Conservation (phyloP, 2,329 filamentous ascomycete species). For the Nannizziopsis arthrosporioides region DNA sequence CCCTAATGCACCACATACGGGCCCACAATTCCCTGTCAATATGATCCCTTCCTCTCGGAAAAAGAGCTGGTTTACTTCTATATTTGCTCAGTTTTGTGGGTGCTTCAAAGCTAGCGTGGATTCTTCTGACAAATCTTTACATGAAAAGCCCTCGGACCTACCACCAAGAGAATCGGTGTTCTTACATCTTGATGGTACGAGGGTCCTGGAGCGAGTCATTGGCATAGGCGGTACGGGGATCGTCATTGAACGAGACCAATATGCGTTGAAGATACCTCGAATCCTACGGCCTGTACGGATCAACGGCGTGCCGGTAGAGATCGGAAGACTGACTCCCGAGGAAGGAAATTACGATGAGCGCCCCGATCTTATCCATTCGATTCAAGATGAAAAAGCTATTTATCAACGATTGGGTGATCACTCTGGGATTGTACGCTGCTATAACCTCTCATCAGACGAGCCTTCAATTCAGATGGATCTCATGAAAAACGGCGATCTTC, state of each 20-base stretch:
- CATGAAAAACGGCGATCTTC: constrained; percentile 22
- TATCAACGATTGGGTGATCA: too few relatives aligned
- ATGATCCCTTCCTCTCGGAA: constrained; percentile 1
- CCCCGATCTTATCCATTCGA: constrained; percentile 11
- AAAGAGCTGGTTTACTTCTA: constrained; percentile 8
- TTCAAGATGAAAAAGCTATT: constrained; percentile 4
- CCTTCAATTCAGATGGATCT: constrained; percentile 13
- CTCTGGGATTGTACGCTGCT: constrained; percentile 8
- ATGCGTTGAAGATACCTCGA: constrained; percentile 17
- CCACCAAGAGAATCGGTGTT: constrained; percentile 12
- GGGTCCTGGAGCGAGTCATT: constrained; percentile 15
- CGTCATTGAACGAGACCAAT: constrained; percentile 15
- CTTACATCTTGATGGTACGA: constrained; percentile 15
- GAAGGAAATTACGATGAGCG: constrained; percentile 16
- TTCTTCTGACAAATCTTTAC: neutral
- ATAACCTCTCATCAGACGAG: constrained; percentile 8
- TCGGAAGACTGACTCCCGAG: constrained; percentile 11
- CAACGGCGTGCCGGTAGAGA: constrained; percentile 14
- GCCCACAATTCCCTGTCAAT: neutral
- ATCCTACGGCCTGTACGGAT: constrained; percentile 14
- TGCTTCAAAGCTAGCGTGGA: constrained; percentile 3
- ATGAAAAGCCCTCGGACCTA: constrained; percentile 1
- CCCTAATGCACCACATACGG: neutral
- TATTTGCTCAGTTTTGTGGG: neutral
- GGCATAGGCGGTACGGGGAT: constrained; percentile 16